Base-by-base conservation (phyloP, 1,139 yeast genomes). In the Lodderomyces pseudojiufengensis region DNA sequence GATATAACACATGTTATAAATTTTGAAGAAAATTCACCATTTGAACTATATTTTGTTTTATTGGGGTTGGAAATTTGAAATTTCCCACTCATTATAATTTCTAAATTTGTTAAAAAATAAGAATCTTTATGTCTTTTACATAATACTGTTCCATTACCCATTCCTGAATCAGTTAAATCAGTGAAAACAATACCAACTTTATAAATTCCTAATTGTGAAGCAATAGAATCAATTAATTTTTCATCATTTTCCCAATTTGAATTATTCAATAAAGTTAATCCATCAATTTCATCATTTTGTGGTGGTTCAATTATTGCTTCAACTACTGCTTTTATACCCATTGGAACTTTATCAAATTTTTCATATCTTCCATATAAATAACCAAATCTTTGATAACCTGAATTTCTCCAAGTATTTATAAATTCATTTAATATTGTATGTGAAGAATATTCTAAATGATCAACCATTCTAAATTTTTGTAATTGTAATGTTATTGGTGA, bases 291-390 rank as follows among this genome's bases (percentile, higher is more conserved):
- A 46, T 84, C 92, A 9, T 73, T 67, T 58, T 92, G 99, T 4
- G 95, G 85, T 1, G 97, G 95, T 54, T 94, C 99, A 57, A 84
- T 86, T 23, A 92, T 85, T 2, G 95, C 92, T 48, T 92, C 95
- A 2, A 92, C 97, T 28, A 84, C 86, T 1, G 95, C 97, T 57
- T 88, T 90, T 39, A 88, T 81, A 1, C 98, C 98, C 28, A 94
- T 64, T 0, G 98, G 99, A 0, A 84, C 94, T 46, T 80, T 75
- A 22, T 83, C 88, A 52, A 86, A 90, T 31, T 65, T 63, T 46
- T 80, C 84, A 55, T 90, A 92, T 9, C 73, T 67, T 5, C 99
- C 99, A 52, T 87, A 82, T 60, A 94, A 60, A 42, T 81, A 72
- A 0, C 97, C 98, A 43, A 84, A 73, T 50, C 98, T 72, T 61